phyloP scores from a whole-genome alignment of 2,329 filamentous ascomycete species.

The Dothiorella sarmentorum region DNA sequence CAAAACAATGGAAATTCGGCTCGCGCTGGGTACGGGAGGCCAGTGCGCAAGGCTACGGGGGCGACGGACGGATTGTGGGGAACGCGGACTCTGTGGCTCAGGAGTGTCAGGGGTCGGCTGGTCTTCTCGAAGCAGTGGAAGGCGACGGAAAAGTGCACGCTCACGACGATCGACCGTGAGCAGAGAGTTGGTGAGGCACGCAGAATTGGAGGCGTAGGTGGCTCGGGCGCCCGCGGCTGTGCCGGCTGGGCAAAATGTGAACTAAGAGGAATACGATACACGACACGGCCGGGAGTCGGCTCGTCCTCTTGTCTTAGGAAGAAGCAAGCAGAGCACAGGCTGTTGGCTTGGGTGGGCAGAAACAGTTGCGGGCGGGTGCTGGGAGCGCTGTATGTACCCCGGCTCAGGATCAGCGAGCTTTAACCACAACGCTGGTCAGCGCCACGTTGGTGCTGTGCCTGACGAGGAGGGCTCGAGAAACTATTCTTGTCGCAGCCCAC shows the following conservation, averaged over 20 bases:
- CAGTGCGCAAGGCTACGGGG: conserved; percentile 10
- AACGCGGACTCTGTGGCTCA: conserved; percentile 9
- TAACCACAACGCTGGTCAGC: conserved; percentile 12
- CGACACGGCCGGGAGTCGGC: conserved; percentile 9
- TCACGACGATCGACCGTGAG: conserved; percentile 1
- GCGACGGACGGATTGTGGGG: conserved; percentile 10
- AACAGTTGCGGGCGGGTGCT: neutral
- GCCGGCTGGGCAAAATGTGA: neutral
- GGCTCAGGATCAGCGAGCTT: neutral
- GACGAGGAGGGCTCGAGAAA: conserved; percentile 12
- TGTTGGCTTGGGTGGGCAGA: no score
- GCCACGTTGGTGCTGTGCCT: conserved; percentile 14
- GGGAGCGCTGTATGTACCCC: neutral
- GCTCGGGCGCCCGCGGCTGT: no score
- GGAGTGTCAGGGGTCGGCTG: neutral
- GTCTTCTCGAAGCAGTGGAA: conserved; percentile 14
- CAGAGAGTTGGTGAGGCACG: conserved; percentile 2
- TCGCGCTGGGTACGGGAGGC: conserved; percentile 1
- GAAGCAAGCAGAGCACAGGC: neutral
- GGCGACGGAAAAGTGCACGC: neutral
- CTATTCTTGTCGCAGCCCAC: conserved; percentile 13
- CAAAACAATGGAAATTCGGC: conserved; percentile 8
- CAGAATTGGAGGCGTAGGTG: conserved; percentile 8
- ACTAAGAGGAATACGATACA: conserved; percentile 6
- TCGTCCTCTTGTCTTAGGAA: neutral